Conservation (phyloP, 441 rosid genomes). For the Populus trichocarpa region DNA sequence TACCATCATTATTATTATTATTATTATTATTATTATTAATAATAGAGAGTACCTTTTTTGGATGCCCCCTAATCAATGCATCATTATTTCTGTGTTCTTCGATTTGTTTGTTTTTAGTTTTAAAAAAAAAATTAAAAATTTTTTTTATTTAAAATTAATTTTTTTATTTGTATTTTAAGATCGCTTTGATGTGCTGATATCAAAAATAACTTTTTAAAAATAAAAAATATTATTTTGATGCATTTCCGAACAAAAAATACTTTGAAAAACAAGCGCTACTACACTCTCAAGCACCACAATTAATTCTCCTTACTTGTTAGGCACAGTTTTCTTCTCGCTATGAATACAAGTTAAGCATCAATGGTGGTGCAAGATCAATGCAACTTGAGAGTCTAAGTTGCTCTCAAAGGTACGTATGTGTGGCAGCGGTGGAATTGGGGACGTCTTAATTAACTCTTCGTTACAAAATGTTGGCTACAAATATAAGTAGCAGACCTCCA, state of each 20-base stretch:
- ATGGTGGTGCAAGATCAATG: neutral
- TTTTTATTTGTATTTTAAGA: too few relatives aligned
- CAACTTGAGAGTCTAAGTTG: neutral
- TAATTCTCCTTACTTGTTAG: neutral
- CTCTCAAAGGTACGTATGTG: neutral
- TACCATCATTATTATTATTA: neutral
- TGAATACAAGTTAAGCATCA: neutral
- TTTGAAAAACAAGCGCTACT: fast-evolving
- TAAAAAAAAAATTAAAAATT: neutral
- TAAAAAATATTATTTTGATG: too few relatives aligned
- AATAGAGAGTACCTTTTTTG: too few relatives aligned
- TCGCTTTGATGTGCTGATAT: fast-evolving
- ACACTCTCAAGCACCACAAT: too few relatives aligned
- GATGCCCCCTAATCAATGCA: neutral
- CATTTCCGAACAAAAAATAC: fast-evolving
- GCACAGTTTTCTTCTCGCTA: neutral
- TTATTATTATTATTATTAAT: neutral
- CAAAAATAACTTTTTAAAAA: too few relatives aligned
- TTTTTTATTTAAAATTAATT: too few relatives aligned
- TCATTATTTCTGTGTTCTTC: neutral
- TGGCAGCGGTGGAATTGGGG: neutral
- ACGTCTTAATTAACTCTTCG: neutral
- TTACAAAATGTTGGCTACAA: neutral
- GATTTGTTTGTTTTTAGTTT: too few relatives aligned
- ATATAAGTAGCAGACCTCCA: neutral